phyloP scores from a whole-genome alignment of 2,329 filamentous ascomycete genomes.

The Fusarium cicatricum region DNA sequence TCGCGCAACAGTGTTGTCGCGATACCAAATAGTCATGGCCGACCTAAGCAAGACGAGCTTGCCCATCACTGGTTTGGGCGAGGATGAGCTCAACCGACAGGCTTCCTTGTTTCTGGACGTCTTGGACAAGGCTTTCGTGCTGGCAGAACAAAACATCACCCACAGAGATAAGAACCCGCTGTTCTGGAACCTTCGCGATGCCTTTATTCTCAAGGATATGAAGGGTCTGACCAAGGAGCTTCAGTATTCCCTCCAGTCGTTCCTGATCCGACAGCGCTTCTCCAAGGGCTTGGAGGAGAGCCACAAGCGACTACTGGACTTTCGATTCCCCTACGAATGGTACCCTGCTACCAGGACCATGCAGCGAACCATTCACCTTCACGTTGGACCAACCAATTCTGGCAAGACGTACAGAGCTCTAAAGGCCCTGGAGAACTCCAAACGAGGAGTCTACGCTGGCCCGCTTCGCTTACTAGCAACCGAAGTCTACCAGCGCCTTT shows the following conservation, averaged over 20 bases:
- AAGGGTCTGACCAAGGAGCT: conserved; percentile 65
- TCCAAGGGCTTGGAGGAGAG: conserved; percentile 63
- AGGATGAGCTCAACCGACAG: conserved; percentile 55
- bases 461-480: conserved; percentile 89
- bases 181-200: conserved; percentile 66
- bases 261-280: conserved; percentile 66
- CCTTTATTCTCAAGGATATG: conserved; percentile 64
- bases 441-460: conserved; percentile 86
- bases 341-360: conserved; percentile 83
- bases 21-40: conserved; percentile 49
- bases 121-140: conserved; percentile 54
- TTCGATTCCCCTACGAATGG: conserved; percentile 93
- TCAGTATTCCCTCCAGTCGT: conserved; percentile 73
- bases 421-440: conserved; percentile 79
- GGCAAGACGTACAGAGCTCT: conserved; percentile 97
- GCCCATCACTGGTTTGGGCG: conserved; percentile 41
- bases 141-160: conserved; percentile 52
- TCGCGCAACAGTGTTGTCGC: conserved; percentile 46
- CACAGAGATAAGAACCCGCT: conserved; percentile 58
- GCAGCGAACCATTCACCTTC: conserved; percentile 86
- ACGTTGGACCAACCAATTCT: conserved; percentile 97
- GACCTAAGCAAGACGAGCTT: conserved; percentile 34
- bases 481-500: conserved; percentile 91
- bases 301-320: conserved; percentile 76
- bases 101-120: conserved; percentile 55